phyloP scores from a whole-genome alignment of 225 moss, liverwort and hornwort species.

The Bryum argenteum region DNA sequence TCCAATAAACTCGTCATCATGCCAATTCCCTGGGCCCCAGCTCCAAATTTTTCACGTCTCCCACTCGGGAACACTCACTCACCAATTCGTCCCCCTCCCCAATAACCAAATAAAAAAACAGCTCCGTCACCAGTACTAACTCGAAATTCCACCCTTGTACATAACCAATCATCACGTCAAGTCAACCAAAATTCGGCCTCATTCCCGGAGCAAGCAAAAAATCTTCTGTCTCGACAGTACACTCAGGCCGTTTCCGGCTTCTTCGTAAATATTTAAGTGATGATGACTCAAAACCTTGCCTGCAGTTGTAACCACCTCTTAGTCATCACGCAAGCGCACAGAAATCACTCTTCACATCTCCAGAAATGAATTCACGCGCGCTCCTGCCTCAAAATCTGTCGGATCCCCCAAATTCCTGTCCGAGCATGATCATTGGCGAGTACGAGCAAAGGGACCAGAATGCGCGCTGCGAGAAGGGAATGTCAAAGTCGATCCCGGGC shows the following conservation, averaged over 20 bases:
- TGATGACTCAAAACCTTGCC: conserved; percentile 34
- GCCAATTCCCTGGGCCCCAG: background rate
- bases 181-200: conserved; percentile 37
- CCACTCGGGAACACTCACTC: too few species aligned
- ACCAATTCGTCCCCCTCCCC: too few species aligned
- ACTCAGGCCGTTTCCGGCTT: conserved; percentile 27
- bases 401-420: too few species aligned
- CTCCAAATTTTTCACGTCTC: background rate
- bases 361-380: background rate
- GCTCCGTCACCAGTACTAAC: too few species aligned
- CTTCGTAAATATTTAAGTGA: conserved; percentile 18
- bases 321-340: conserved; percentile 17
- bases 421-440: too few species aligned
- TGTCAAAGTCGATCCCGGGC: too few species aligned
- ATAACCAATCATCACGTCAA: conserved; percentile 39
- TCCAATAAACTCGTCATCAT: conserved; percentile 42
- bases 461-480: too few species aligned
- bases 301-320: conserved; percentile 59
- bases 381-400: too few species aligned
- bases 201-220: background rate
- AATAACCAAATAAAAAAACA: background rate
- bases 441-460: too few species aligned
- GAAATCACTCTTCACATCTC: conserved; percentile 1
- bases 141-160: background rate
- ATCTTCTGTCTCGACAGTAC: conserved; percentile 8